Base-by-base conservation (phyloP, 2,329 filamentous ascomycete species). In the Beauveria pseudobassiana region DNA sequence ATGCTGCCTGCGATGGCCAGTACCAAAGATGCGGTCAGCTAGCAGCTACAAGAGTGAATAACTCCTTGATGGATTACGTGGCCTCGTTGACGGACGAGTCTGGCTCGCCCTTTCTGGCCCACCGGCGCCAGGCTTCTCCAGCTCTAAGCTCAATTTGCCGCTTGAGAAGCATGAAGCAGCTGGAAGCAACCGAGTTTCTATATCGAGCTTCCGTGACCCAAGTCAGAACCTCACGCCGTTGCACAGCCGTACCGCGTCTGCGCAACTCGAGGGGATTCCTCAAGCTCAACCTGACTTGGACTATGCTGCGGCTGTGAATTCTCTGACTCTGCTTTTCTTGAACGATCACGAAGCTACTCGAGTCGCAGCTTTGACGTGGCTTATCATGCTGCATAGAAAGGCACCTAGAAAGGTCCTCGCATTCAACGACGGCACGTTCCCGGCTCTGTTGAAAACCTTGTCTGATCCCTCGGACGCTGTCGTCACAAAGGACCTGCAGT, bases 321-420 rank as follows among this genome's bases (percentile, higher is more conserved):
- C 93, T 9, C 82, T 99, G 46, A 99, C 93, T 0, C 77, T 98
- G 8, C 86, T 98, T 59, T 98, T 99, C 69, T 78, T 99, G 58
- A 97, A 99, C 70, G 93, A 99, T 68, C 91, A 98, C 70, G 96
- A 99, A 77, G 92, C 91, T 30, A 99, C 95, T 2, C 86, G 95
- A 64, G 93, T 98, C 30, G 93, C 93, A 43, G 93, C 95, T 18
- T 79, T 99, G 64, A 93, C 90, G 6, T 99, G 95, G 95, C 82
- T 99, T 62, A 95, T 98, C 63, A 98, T 98, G 93, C 81, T 99
- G 46, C 95, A 99, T 73, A 86, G 91, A 65, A 98, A 97, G 78
- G 93, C 95, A 3, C 95, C 95, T 0, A 85, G 89, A 59, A 97
- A 96, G 72, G 90, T 96, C 16, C 82, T 98, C 45, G 93, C 93